Percentiles rank a stretch among this genome's conserved stretches.
phyloP scores from a whole-genome alignment of 1,139 yeast genomes.

The Zygosaccharomyces sapae region DNA sequence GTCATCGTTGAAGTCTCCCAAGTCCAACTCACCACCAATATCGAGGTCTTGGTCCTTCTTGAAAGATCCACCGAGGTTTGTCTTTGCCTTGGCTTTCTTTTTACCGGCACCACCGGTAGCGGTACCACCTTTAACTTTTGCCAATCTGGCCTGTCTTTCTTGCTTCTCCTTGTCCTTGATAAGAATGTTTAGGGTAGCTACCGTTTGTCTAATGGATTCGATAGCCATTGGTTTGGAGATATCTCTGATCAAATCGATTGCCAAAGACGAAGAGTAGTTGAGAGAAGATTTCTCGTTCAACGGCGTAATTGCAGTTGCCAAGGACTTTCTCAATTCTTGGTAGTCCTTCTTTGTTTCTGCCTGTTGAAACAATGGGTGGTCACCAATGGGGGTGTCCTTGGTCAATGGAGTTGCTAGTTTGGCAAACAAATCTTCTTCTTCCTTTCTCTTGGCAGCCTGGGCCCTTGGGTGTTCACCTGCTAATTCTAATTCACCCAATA shows the following conservation, averaged over 20 bases:
- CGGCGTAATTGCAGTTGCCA: constrained; percentile 61
- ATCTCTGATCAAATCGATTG: constrained; percentile 83
- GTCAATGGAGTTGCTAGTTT: constrained; percentile 43
- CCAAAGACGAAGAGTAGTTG: constrained; percentile 69
- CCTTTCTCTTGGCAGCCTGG: constrained; percentile 46
- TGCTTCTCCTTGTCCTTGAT: constrained; percentile 83
- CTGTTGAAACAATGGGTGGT: constrained; percentile 68
- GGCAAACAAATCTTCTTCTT: constrained; percentile 45
- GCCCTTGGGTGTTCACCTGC: constrained; percentile 74
- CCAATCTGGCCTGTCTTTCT: constrained; percentile 79
- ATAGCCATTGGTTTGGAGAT: constrained; percentile 72
- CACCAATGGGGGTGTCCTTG: constrained; percentile 64
- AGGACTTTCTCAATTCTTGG: constrained; percentile 76
- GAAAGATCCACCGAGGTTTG: constrained; percentile 69
- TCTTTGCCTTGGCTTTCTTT: constrained; percentile 77
- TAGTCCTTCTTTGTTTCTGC: constrained; percentile 78
- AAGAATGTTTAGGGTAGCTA: constrained; percentile 76
- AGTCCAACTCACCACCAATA: constrained; percentile 49
- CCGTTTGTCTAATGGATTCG: constrained; percentile 80
- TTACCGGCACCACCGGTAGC: constrained; percentile 93
- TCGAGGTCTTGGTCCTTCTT: constrained; percentile 75
- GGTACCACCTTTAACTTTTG: constrained; percentile 71
- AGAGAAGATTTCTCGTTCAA: constrained; percentile 60
- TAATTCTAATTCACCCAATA: constrained; percentile 79
- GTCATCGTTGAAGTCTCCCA: constrained; percentile 59